These are phyloP conservation scores for Scutellaria barbata DNA, from an alignment of 257 asterid species.

Conservation along the genomic window DNA sequence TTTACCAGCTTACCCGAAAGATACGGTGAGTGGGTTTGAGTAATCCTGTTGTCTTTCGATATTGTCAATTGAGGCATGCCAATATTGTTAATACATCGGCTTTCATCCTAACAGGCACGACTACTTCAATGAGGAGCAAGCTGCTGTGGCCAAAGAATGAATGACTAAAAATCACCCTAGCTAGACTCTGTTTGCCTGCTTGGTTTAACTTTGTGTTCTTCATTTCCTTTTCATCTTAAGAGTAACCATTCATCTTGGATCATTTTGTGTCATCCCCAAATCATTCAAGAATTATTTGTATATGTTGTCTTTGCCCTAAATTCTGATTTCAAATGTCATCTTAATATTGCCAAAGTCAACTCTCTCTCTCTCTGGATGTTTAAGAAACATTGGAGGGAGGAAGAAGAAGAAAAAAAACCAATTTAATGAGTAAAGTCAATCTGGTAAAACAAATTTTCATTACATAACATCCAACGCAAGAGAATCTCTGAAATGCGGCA, in stretches of 20 bases:
- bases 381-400: no score
- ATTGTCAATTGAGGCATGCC: conserved; percentile 8
- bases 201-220: background rate
- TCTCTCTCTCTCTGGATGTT: background rate
- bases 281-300: conserved; percentile 23
- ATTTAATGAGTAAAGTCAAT: background rate
- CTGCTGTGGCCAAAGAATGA: conserved; percentile 69
- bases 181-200: conserved; percentile 11
- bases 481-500: conserved; percentile 4
- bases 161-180: conserved; percentile 32
- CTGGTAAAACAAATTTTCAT: conserved; percentile 8
- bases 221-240: conserved; percentile 13
- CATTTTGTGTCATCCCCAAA: background rate
- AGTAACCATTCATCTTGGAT: conserved; percentile 22
- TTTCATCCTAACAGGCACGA: conserved; percentile 63
- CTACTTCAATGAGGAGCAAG: conserved; percentile 58
- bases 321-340: background rate
- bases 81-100: background rate
- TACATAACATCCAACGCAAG: conserved; percentile 15
- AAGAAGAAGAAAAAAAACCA: background rate
- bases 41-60: background rate
- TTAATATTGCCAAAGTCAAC: background rate
- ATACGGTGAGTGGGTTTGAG: conserved; percentile 52
- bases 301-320: background rate
- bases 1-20: conserved; percentile 81